These are phyloP conservation scores for Naganishia randhawae DNA, from an alignment of 768 basidiomycete species.

Conservation along the genomic window DNA sequence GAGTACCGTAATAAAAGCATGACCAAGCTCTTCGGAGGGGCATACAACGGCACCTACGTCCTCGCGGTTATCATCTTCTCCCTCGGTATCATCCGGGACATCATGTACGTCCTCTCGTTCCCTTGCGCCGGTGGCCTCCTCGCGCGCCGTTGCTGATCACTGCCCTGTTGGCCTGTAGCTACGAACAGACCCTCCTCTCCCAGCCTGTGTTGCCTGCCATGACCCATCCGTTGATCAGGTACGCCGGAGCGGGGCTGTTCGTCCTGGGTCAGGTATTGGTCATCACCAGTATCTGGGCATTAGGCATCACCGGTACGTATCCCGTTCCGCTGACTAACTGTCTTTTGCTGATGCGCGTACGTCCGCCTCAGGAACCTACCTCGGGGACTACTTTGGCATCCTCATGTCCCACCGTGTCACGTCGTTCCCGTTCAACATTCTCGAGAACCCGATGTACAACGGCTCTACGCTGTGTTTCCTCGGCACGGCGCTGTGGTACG, in stretches of 20 bases:
- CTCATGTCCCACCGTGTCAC: conserved; percentile 77
- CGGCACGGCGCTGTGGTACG: conserved; percentile 73
- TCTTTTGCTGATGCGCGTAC: not conserved
- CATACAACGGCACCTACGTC: conserved; percentile 76
- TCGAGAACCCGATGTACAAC: conserved; percentile 93
- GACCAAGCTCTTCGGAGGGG: conserved; percentile 73
- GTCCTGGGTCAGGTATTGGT: conserved; percentile 77
- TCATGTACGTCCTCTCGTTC: conserved; percentile 60
- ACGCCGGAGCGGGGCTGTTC: conserved; percentile 59
- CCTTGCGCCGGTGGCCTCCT: not conserved
- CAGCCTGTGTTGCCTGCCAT: conserved; percentile 71
- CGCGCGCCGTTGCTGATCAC: conserved; percentile 1
- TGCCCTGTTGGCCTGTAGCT: conserved; percentile 55
- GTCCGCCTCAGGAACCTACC: conserved; percentile 63
- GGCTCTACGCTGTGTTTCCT: conserved; percentile 87
- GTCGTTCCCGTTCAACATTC: conserved; percentile 92
- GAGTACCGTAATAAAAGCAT: conserved; percentile 82
- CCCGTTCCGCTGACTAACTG: not conserved
- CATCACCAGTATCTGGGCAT: conserved; percentile 76
- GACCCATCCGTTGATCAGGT: conserved; percentile 62
- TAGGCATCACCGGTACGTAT: conserved; percentile 70
- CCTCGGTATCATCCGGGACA: conserved; percentile 79
- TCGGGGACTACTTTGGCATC: conserved; percentile 56
- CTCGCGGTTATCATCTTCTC: conserved; percentile 79
- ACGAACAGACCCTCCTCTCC: conserved; percentile 66